Evolutionary conservation across 208 protist genomes (phyloP).

Genomic region (Trypanosoma grayi): DNA sequence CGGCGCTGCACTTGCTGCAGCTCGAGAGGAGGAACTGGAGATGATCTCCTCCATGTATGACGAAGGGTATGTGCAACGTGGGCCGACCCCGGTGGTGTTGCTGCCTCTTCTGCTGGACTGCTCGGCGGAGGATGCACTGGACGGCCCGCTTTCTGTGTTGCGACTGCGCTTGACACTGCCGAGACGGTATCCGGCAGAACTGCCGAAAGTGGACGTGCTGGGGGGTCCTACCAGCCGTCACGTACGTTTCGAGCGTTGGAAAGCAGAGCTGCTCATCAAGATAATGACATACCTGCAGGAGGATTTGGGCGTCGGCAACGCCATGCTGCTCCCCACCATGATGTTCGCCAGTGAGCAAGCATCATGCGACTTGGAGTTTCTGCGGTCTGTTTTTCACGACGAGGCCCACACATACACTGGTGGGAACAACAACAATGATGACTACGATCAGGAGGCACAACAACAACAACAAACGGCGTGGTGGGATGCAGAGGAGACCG

Average conservation of each 20-base stretch:
- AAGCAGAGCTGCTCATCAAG: conserved; percentile 31
- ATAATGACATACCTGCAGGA: conserved; percentile 46
- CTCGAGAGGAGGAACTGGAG: conserved; percentile 59
- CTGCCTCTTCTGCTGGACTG: conserved; percentile 46
- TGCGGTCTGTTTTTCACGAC: conserved; percentile 32
- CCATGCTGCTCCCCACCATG: conserved; percentile 65
- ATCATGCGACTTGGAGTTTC: conserved; percentile 25
- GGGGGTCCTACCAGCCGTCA: conserved; percentile 50
- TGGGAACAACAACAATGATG: no score
- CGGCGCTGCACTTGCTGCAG: conserved; percentile 26
- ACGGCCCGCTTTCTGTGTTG: conserved; percentile 31
- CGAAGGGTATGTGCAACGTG: conserved; percentile 33
- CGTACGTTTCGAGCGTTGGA: conserved; percentile 58
- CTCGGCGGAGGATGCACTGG: conserved; percentile 12
- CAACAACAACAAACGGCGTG: background rate
- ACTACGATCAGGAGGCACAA: background rate
- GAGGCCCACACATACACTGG: background rate
- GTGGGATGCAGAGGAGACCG: conserved; percentile 18
- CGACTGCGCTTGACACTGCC: conserved; percentile 48
- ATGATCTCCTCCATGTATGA: conserved; percentile 79
- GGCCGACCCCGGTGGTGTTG: conserved; percentile 24
- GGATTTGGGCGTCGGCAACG: conserved; percentile 37
- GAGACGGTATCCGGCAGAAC: conserved; percentile 44
- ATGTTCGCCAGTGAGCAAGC: conserved; percentile 50
- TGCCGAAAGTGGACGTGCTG: conserved; percentile 42